phyloP scores from a whole-genome alignment of 2,329 filamentous ascomycete genomes.

The Allantophomopsis cytisporea region DNA sequence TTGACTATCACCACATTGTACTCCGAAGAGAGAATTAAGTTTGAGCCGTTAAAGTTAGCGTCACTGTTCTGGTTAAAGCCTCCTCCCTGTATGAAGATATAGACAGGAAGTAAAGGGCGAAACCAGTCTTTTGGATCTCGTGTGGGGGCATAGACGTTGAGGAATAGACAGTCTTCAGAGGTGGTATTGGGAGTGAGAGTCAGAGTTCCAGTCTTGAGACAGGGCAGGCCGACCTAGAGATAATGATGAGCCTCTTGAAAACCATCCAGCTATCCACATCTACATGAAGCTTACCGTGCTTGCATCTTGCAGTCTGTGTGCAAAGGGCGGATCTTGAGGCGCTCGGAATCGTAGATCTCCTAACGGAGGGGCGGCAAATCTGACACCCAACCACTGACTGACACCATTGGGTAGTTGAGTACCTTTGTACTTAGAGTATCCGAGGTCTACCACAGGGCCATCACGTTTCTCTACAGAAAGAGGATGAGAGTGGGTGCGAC shows the following conservation, averaged over 20 bases:
- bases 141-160: slow-evolving; percentile 48
- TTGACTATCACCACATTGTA: slow-evolving; percentile 54
- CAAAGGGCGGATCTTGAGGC: slow-evolving; percentile 42
- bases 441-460: neutral
- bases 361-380: slow-evolving; percentile 58
- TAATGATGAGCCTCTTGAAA: no score
- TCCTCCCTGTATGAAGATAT: slow-evolving; percentile 43
- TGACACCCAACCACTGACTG: slow-evolving; percentile 60
- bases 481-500: no score
- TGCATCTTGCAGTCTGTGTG: slow-evolving; percentile 10
- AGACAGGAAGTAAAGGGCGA: slow-evolving; percentile 34
- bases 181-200: neutral
- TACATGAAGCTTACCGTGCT: slow-evolving; percentile 7
- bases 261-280: no score
- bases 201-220: no score
- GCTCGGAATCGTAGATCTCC: slow-evolving; percentile 52
- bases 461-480: no score
- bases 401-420: slow-evolving; percentile 26
- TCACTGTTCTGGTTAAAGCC: slow-evolving; percentile 33
- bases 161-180: slow-evolving; percentile 57
- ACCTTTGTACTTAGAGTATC: neutral
- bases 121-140: slow-evolving; percentile 21
- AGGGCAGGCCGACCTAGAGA: no score
- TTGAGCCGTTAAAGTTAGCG: neutral
- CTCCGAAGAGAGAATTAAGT: slow-evolving; percentile 28